Evolutionary conservation across 2,329 filamentous ascomycete genomes (phyloP).

Genomic region (Aspergillus texensis): DNA sequence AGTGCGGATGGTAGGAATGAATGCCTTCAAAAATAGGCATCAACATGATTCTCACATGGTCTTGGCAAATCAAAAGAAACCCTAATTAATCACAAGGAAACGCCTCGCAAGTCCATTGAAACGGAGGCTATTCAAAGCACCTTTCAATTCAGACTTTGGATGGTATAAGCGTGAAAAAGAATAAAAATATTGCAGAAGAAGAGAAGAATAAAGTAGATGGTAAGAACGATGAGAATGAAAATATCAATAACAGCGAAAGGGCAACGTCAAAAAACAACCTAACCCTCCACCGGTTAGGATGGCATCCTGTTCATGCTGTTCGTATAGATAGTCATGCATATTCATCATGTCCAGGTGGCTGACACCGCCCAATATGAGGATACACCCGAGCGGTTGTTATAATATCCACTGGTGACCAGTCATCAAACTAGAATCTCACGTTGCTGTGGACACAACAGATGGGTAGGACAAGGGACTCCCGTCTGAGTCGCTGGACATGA

Average conservation of each 20-base stretch:
- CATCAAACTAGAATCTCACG: neutral
- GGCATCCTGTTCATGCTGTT: constrained; percentile 20
- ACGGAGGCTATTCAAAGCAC: neutral
- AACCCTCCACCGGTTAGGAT: constrained; percentile 7
- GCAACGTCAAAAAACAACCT: constrained; percentile 6
- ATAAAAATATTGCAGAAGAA: constrained; percentile 7
- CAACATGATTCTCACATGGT: constrained; percentile 17
- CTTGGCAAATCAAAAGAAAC: constrained; percentile 9
- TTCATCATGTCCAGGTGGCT: constrained; percentile 23
- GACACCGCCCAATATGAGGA: neutral
- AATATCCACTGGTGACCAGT: neutral
- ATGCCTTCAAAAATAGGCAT: constrained; percentile 11
- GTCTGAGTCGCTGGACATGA: neutral
- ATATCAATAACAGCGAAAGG: constrained; percentile 1
- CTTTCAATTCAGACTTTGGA: constrained; percentile 1
- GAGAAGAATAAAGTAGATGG: constrained; percentile 11
- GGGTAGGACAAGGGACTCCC: neutral
- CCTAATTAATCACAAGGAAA: constrained; percentile 10
- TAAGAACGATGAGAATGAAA: constrained; percentile 9
- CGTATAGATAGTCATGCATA: constrained; percentile 25
- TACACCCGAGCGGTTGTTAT: neutral
- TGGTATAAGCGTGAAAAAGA: constrained; percentile 6
- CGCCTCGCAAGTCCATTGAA: constrained; percentile 13
- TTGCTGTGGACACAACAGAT: neutral
- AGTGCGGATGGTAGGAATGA: constrained; percentile 9